Evolutionary conservation across 2,329 filamentous ascomycete genomes (phyloP).

Genomic region (Alternaria alternata): DNA sequence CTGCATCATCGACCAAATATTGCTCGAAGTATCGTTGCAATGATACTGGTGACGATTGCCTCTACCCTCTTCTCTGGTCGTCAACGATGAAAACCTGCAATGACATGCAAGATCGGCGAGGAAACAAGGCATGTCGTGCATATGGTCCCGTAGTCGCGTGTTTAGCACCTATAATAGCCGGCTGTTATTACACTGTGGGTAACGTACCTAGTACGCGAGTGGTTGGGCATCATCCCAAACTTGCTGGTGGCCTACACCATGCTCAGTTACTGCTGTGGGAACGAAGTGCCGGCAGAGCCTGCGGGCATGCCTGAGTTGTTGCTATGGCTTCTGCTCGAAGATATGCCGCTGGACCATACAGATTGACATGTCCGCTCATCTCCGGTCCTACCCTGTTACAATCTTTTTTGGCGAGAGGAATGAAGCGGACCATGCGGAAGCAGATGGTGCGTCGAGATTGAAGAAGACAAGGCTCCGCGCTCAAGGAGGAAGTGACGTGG

Average conservation of each 20-base stretch:
- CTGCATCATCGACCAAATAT: not conserved
- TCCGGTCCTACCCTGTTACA: not conserved
- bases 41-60: not conserved
- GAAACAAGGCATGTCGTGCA: slow-evolving; percentile 11
- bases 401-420: not conserved
- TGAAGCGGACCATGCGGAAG: not conserved
- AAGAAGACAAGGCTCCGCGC: not conserved
- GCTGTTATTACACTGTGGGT: slow-evolving; percentile 16
- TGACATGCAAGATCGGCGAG: not conserved
- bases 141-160: slow-evolving; percentile 7
- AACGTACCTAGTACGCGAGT: slow-evolving; percentile 2
- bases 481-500: slow-evolving; percentile 3
- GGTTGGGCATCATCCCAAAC: not conserved
- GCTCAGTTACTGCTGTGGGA: not conserved
- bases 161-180: slow-evolving; percentile 9
- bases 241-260: not conserved
- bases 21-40: not conserved
- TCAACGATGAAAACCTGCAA: not conserved
- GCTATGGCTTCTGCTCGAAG: not conserved
- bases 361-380: not conserved
- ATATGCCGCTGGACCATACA: not conserved
- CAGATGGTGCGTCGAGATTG: not conserved
- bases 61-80: not conserved
- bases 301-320: not conserved
- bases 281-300: not conserved